Conservation (phyloP, 2,329 filamentous ascomycete species). For the Scytalidium sp. region DNA sequence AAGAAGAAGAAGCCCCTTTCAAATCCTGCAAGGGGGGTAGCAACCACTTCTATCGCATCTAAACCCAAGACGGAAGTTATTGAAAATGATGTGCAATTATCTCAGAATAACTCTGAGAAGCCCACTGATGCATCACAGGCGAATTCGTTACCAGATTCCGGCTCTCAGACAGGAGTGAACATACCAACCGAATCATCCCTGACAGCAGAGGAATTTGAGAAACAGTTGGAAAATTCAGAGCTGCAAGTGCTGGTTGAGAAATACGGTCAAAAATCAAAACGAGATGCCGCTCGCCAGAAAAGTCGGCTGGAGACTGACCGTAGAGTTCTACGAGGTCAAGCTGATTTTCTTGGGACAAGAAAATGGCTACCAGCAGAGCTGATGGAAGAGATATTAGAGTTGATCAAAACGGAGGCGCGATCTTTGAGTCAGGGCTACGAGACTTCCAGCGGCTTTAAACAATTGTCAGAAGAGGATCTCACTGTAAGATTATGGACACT, state of each 20-base stretch:
- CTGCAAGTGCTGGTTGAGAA: slow-evolving; percentile 86
- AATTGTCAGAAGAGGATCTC: slow-evolving; percentile 72
- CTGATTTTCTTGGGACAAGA: slow-evolving; percentile 66
- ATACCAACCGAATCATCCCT: slow-evolving; percentile 41
- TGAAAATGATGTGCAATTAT: slow-evolving; percentile 22
- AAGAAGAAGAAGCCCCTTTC: slow-evolving; percentile 88
- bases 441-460: slow-evolving; percentile 37
- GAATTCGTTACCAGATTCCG: background rate
- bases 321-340: slow-evolving; percentile 75
- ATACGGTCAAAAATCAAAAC: slow-evolving; percentile 71
- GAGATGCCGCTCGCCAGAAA: slow-evolving; percentile 75
- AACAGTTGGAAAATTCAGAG: slow-evolving; percentile 84
- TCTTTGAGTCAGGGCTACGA: slow-evolving; percentile 39
- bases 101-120: slow-evolving; percentile 7
- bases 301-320: slow-evolving; percentile 80
- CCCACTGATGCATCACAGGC: slow-evolving; percentile 8
- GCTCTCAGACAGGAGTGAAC: background rate
- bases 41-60: slow-evolving; percentile 87
- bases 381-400: slow-evolving; percentile 71
- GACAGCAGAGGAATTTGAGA: slow-evolving; percentile 86
- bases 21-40: slow-evolving; percentile 89
- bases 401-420: slow-evolving; percentile 65
- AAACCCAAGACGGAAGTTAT: slow-evolving; percentile 66
- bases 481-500: slow-evolving; percentile 82
- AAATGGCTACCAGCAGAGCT: slow-evolving; percentile 82